Evolutionary conservation across 345 rosid genomes (phyloP).

Genomic region (Acer campestre): DNA sequence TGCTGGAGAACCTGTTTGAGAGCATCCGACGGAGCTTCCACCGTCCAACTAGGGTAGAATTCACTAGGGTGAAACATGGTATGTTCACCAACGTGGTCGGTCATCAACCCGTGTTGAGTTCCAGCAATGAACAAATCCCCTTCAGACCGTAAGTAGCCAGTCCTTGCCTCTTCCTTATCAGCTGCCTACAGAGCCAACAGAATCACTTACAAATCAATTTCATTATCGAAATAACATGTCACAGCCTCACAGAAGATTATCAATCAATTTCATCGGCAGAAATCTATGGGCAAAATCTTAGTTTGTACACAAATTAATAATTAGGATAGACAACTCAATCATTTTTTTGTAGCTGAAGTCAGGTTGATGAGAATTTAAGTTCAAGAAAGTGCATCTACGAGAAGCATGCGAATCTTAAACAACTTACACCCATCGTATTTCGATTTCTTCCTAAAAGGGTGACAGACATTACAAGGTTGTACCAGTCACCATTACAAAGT

Average conservation of each 20-base stretch:
- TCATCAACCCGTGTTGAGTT: conserved; percentile 65
- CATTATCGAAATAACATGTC: neutral
- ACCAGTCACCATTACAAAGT: neutral
- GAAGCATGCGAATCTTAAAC: neutral
- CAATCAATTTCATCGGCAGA: neutral
- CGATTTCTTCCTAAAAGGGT: neutral
- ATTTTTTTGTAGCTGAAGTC: neutral
- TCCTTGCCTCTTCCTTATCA: conserved; percentile 55
- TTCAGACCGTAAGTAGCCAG: conserved; percentile 73
- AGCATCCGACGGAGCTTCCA: conserved; percentile 58
- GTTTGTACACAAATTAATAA: neutral
- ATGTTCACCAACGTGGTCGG: conserved; percentile 20
- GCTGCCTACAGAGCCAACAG: conserved; percentile 53
- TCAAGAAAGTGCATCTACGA: neutral
- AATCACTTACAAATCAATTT: neutral
- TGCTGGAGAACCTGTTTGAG: conserved; percentile 75
- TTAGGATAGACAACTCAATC: neutral
- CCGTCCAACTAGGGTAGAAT: conserved; percentile 73
- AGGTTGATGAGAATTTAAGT: neutral
- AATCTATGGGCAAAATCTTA: neutral
- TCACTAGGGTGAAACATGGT: conserved; percentile 69
- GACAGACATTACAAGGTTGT: neutral
- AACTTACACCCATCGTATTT: neutral
- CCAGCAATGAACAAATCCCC: conserved; percentile 71
- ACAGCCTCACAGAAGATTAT: neutral